Conservation (phyloP, 805 yeast species). For the Zygoascus bituminiphila region DNA sequence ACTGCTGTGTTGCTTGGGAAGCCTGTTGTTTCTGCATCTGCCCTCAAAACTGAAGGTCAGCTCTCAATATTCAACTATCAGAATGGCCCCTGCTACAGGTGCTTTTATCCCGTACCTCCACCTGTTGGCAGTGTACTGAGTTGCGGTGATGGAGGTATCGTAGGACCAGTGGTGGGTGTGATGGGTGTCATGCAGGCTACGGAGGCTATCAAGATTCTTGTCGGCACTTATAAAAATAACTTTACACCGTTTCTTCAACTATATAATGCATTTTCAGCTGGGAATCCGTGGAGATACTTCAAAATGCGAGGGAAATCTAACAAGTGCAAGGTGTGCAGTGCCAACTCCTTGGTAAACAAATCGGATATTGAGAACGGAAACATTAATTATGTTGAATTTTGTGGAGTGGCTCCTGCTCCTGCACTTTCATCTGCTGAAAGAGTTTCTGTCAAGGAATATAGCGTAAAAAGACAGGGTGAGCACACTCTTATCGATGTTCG, state of each 20-base stretch:
- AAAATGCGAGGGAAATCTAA: conserved; percentile 65
- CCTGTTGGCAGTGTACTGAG: conserved; percentile 72
- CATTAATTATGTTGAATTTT: conserved; percentile 62
- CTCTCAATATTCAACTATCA: conserved; percentile 63
- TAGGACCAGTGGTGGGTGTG: conserved; percentile 94
- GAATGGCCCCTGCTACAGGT: conserved; percentile 86
- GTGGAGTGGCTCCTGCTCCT: conserved; percentile 50
- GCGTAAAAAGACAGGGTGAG: conserved; percentile 10
- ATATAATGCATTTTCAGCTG: conserved; percentile 45
- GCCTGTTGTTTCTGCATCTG: conserved; percentile 86
- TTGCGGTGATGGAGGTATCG: conserved; percentile 88
- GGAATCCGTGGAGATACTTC: conserved; percentile 51
- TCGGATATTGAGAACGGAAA: conserved; percentile 38
- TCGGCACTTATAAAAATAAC: conserved; percentile 41
- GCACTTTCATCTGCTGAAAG: conserved; percentile 42
- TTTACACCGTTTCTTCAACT: conserved; percentile 60
- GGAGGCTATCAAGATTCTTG: conserved; percentile 70
- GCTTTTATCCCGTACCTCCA: conserved; percentile 88
- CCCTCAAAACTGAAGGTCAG: conserved; percentile 88
- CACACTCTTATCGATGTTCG: conserved; percentile 65
- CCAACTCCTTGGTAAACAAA: conserved; percentile 40
- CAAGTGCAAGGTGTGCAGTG: conserved; percentile 60
- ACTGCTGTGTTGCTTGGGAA: conserved; percentile 59
- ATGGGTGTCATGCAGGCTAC: conserved; percentile 85
- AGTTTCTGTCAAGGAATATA: conserved; percentile 36